Percentiles rank a stretch among this genome's conserved stretches.
phyloP scores from a whole-genome alignment of 2,329 filamentous ascomycete species.

The Lachnellula willkommii region DNA sequence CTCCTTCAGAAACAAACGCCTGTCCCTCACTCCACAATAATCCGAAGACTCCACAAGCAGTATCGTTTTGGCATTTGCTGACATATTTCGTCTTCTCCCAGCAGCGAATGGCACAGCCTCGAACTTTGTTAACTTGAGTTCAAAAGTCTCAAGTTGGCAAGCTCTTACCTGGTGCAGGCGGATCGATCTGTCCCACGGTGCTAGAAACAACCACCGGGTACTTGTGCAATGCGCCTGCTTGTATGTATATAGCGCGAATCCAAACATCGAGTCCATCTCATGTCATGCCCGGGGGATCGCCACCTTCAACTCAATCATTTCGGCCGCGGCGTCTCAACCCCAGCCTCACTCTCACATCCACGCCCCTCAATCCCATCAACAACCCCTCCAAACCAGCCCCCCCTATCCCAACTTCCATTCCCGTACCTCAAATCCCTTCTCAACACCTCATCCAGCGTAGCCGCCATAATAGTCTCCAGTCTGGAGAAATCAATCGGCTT shows the following conservation, averaged over 20 bases:
- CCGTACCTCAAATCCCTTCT: constrained; percentile 14
- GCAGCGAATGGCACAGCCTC: constrained; percentile 31
- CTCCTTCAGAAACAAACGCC: background rate
- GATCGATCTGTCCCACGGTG: constrained; percentile 10
- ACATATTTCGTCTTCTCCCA: constrained; percentile 35
- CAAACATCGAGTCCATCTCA: too few relatives aligned
- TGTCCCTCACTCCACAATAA: background rate
- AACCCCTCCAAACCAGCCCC: constrained; percentile 8
- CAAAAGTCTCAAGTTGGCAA: background rate
- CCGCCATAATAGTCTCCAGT: constrained; percentile 16
- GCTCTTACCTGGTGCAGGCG: constrained; percentile 15
- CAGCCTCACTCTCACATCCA: background rate
- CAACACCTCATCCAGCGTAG: constrained; percentile 9
- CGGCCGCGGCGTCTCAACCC: too few relatives aligned
- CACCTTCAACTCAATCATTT: too few relatives aligned
- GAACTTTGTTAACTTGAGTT: background rate
- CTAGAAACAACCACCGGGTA: constrained; percentile 7
- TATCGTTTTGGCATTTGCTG: constrained; percentile 28
- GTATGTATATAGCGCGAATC: too few relatives aligned
- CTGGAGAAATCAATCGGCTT: constrained; percentile 21
- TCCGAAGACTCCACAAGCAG: constrained; percentile 14
- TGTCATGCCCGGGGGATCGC: too few relatives aligned
- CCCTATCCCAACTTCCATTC: constrained; percentile 11
- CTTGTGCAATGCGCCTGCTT: too few relatives aligned
- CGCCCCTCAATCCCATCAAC: background rate